Evolutionary conservation across 192 early-diverging fungal species (phyloP).

Genomic region (Umbelopsis sp.): DNA sequence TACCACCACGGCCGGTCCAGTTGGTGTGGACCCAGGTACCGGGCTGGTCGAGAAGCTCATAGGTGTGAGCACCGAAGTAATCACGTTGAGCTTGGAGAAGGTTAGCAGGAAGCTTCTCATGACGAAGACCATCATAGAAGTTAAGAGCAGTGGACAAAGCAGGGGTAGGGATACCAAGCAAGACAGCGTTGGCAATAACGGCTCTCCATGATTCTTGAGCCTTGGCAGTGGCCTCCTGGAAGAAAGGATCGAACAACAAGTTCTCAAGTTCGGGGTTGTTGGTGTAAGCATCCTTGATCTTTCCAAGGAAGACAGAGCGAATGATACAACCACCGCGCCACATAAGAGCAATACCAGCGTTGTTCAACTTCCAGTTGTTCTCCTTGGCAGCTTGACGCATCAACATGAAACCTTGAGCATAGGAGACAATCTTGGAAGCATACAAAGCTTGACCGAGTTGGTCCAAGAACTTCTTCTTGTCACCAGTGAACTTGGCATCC

Average conservation of each 20-base stretch:
- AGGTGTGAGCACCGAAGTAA: slow-evolving; percentile 99
- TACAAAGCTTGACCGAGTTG: slow-evolving; percentile 93
- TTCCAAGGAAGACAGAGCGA: slow-evolving; percentile 93
- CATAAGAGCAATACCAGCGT: slow-evolving; percentile 98
- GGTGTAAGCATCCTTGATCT: slow-evolving; percentile 95
- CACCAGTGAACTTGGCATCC: slow-evolving; percentile 71
- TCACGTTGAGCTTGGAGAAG: slow-evolving; percentile 97
- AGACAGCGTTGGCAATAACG: slow-evolving; percentile 78
- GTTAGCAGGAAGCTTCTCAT: slow-evolving; percentile 89
- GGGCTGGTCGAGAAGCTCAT: slow-evolving; percentile 78
- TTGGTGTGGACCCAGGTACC: slow-evolving; percentile 90
- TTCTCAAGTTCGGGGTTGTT: slow-evolving; percentile 85
- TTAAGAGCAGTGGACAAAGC: slow-evolving; percentile 87
- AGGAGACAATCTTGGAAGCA: slow-evolving; percentile 97
- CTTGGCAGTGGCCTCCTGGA: slow-evolving; percentile 85
- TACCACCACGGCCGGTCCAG: slow-evolving; percentile 96
- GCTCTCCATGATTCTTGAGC: slow-evolving; percentile 87
- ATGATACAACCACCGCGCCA: slow-evolving; percentile 99
- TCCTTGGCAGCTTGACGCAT: slow-evolving; percentile 94
- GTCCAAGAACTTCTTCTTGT: slow-evolving; percentile 87
- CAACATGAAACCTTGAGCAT: slow-evolving; percentile 99
- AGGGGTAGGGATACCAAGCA: slow-evolving; percentile 90
- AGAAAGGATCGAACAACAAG: slow-evolving; percentile 96
- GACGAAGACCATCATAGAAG: slow-evolving; percentile 98
- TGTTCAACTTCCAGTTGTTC: slow-evolving; percentile 94